Conservation (phyloP, 108 stramenopile genomes). For the Mediolabrus comicus region DNA sequence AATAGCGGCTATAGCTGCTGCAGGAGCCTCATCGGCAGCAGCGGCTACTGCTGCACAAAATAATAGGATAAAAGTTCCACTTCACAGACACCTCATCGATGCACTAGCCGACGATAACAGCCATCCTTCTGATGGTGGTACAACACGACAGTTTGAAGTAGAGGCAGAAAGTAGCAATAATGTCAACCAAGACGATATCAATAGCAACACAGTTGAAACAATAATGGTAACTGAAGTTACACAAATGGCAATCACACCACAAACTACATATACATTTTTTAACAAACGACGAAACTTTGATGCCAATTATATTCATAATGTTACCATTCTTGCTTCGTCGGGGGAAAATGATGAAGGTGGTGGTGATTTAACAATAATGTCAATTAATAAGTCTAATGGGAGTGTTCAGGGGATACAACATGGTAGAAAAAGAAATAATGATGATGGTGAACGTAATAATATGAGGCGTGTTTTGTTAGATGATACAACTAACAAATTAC, state of each 20-base stretch:
- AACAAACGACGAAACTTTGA: neutral
- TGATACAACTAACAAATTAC: neutral
- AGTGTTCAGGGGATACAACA: slow-evolving; percentile 8
- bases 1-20: neutral
- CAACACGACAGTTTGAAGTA: neutral
- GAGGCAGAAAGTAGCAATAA: neutral
- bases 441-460: neutral
- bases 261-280: slow-evolving; percentile 10
- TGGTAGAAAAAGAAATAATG: neutral
- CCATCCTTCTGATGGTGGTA: too few relatives aligned
- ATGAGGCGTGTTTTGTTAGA: neutral
- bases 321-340: slow-evolving; percentile 11
- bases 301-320: neutral
- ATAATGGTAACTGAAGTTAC: neutral
- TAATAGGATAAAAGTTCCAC: slow-evolving; percentile 3
- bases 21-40: neutral
- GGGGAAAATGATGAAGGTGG: neutral
- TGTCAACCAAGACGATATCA: neutral
- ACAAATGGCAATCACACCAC: slow-evolving; percentile 5
- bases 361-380: slow-evolving; percentile 5
- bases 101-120: neutral
- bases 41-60: neutral
- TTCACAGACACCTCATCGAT: slow-evolving; percentile 4
- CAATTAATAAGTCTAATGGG: slow-evolving; percentile 4
- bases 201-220: neutral